Evolutionary conservation across 805 yeast genomes (phyloP), one percentile per base, ranked within the genome.

Genomic region (Candida verbasci): DNA sequence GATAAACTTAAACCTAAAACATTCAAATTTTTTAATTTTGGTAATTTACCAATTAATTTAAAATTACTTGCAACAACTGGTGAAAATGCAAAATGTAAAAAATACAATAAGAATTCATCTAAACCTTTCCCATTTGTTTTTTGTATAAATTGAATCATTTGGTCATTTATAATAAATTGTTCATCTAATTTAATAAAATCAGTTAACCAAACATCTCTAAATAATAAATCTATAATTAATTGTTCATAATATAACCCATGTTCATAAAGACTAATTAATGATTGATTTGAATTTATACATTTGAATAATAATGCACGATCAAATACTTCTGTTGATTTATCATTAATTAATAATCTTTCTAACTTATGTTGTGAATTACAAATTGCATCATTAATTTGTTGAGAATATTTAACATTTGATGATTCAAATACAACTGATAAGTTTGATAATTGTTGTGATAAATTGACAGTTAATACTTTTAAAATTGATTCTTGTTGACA

Each of bases 1-100:
- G 36, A 29, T 16, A 33, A 18, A 25, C 14, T 25, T 12, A 33
- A 33, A 4, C 36, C 36, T 12, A 33, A 33, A 9, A 33, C 36
- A 25, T 33, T 25, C 17, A 33, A 33, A 25, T 33, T 33, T 31
- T 33, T 33, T 10, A 33, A 33, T 15, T 33, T 33, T 12, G 36
- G 30, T 18, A 33, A 10, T 33, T 33, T 33, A 14, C 36, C 30
- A 17, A 33, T 33, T 14, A 33, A 33, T 20, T 33, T 33, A 25
- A 33, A 33, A 25, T 33, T 33, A 15, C 36, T 33, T 12, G 36
- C 36, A 10, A 25, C 36, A n/a, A 33, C 36, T 4, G 36, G 30
- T 6, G 24, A 17, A 11, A 33, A 33, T 17, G 36, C 36, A 33
- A 33, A 33, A 25, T 33, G 36, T 14, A 25, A 20, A 33, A 33